Evolutionary conservation across 1,284 basidiomycete species (phyloP).

Genomic region (Puccinia coronata): DNA sequence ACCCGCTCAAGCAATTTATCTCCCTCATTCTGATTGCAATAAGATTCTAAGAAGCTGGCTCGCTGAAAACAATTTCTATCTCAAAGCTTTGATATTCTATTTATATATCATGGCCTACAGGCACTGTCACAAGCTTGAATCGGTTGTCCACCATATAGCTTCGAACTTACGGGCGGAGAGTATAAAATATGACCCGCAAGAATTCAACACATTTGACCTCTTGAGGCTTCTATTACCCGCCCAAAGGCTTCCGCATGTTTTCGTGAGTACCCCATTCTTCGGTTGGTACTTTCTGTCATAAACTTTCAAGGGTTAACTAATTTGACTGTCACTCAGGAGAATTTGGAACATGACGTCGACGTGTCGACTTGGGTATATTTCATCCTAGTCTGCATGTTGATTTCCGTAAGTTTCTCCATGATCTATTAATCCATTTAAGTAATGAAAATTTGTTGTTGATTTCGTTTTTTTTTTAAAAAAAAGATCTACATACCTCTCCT

Average conservation of each 20-base stretch:
- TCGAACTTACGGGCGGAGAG: constrained; percentile 1
- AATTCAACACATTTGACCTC: not conserved
- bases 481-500: constrained; percentile 21
- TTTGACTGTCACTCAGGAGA: not conserved
- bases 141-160: not conserved
- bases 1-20: not conserved
- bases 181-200: not conserved
- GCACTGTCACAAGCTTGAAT: not conserved
- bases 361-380: not conserved
- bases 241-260: not conserved
- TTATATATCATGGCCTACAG: not conserved
- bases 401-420: not conserved
- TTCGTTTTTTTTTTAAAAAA: not conserved
- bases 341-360: not conserved
- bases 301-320: not conserved
- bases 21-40: too few relatives aligned
- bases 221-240: not conserved
- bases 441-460: not conserved
- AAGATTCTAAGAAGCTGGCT: too few relatives aligned
- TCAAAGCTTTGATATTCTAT: not conserved
- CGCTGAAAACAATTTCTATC: not conserved
- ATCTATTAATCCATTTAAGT: not conserved
- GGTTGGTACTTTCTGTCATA: not conserved
- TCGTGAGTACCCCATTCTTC: not conserved
- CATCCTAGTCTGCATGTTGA: not conserved